Evolutionary conservation across 352 stramenopile species (phyloP), one percentile per base, ranked within the genome.

Genomic region (Pythium aquatile): DNA sequence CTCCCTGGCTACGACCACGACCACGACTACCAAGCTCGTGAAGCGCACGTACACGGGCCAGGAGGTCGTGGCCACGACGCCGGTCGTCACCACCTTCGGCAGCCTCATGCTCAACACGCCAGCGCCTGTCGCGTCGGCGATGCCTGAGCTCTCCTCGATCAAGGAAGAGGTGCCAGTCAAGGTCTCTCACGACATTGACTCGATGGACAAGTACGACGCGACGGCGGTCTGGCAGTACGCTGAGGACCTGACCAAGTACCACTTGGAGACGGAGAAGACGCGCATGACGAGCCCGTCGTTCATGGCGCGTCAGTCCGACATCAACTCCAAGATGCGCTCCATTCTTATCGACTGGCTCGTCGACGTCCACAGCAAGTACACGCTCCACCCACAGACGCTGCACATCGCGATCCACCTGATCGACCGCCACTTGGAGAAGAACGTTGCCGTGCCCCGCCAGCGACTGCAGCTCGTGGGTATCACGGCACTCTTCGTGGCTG

Each of bases 281-380:
- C 78, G 76, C 65, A 87, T 85, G 70, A 67, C 75, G 6, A 90
- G 73, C 58, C 72, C 80, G 17, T 81, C 70, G 14, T 94, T 90
- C 69, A 95, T 95, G 86, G 51, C 81, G 1, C 79, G 78, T 20
- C 98, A 99, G 78, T 80, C 87, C 16, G 96, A 99, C 68, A 98
- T 99, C 74, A 99, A 99, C 77, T 90, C 98, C 55, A 98, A 98
- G 69, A 99, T 99, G 98, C 88, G 97, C 48, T 91, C 97, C 20
- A 99, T 99, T 59, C 87, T 99, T 39, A 91, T 99, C 42, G 98
- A 99, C 81, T 99, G 98, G 98, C 88, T 99, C 35, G 93, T 99
- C 7, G 87, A 95, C 44, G 87, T 96, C 1, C 85, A 94, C 66
- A 82, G 76, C 74, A 94, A 95, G 74, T 96, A 94, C 65, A 75